Evolutionary conservation across 257 asterid genomes (phyloP).

Genomic region (Gardenia jasminoides): DNA sequence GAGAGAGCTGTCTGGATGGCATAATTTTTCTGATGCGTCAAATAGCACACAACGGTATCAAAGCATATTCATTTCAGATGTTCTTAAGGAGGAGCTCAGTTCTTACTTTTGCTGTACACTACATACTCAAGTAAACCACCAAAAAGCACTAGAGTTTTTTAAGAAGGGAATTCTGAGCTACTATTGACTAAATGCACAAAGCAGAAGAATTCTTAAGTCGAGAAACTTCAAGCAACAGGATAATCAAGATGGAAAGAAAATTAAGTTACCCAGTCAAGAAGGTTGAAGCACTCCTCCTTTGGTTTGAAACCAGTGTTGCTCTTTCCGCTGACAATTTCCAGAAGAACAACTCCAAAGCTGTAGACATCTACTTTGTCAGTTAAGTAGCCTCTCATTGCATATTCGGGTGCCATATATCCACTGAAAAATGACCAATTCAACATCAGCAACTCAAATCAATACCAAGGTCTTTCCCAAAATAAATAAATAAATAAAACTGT

Average conservation of each 20-base stretch:
- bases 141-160: neutral
- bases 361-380: slow-evolving; percentile 41
- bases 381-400: slow-evolving; percentile 42
- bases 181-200: neutral
- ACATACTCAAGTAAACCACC: neutral
- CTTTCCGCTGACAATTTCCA: slow-evolving; percentile 39
- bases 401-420: slow-evolving; percentile 49
- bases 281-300: slow-evolving; percentile 18
- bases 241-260: neutral
- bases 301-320: slow-evolving; percentile 23
- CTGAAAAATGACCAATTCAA: slow-evolving; percentile 10
- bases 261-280: slow-evolving; percentile 33
- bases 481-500: neutral
- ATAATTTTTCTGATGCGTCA: neutral
- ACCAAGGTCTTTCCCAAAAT: neutral
- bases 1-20: neutral
- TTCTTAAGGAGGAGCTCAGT: too few species aligned
- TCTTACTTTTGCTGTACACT: too few species aligned
- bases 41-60: neutral
- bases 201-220: neutral
- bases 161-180: neutral
- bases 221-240: neutral
- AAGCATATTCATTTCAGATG: neutral
- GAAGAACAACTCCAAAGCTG: slow-evolving; percentile 40
- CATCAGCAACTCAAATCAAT: neutral